Conservation (phyloP, 352 stramenopile species). For the Globisporangium polare region DNA sequence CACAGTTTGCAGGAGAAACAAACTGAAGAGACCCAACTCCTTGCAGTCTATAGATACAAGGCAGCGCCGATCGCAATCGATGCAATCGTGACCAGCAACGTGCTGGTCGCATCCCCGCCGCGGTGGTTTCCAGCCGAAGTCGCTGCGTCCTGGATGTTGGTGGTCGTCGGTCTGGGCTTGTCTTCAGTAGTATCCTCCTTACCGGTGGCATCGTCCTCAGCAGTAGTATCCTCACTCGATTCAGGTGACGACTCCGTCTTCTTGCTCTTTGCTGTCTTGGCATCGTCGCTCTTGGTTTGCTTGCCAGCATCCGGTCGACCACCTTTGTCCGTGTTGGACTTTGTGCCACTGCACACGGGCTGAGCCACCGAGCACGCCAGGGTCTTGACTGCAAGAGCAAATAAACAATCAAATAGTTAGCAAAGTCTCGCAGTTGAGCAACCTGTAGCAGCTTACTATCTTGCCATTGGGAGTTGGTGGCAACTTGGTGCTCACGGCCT, state of each 20-base stretch:
- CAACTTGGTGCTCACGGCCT: constrained; percentile 18
- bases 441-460: background rate
- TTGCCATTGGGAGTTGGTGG: constrained; percentile 24
- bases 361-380: constrained; percentile 46
- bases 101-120: too few species aligned
- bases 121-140: background rate
- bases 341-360: constrained; percentile 43
- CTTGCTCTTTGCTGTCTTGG: constrained; percentile 7
- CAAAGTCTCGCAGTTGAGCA: background rate
- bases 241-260: background rate
- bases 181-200: background rate
- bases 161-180: background rate
- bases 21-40: background rate
- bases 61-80: background rate
- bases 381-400: constrained; percentile 24
- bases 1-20: background rate
- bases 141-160: background rate
- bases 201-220: background rate
- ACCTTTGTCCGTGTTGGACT: constrained; percentile 36
- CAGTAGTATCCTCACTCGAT: background rate
- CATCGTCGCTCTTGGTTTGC: background rate
- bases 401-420: constrained; percentile 2
- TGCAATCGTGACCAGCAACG: background rate
- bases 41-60: constrained; percentile 1
- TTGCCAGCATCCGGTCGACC: background rate